Evolutionary conservation across 768 basidiomycete genomes (phyloP).

Genomic region (Mycena polygramma): DNA sequence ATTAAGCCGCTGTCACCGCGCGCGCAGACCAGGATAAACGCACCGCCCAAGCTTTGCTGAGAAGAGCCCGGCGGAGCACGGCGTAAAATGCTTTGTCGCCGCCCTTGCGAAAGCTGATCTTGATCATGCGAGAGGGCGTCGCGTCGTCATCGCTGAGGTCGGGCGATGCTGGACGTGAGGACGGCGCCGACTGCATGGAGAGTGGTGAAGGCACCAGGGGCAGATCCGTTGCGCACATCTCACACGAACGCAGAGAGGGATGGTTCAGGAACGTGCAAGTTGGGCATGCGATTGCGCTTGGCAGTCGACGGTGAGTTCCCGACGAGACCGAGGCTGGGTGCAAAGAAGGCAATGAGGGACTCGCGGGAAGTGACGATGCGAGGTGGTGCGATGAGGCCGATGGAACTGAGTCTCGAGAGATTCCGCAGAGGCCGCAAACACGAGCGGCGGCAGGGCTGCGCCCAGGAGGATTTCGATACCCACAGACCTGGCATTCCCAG

Average conservation of each 20-base stretch:
- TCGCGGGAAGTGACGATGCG: slow-evolving; percentile 53
- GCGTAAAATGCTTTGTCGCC: slow-evolving; percentile 89
- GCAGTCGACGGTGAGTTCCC: slow-evolving; percentile 46
- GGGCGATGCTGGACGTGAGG: slow-evolving; percentile 73
- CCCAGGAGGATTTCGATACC: slow-evolving; percentile 83
- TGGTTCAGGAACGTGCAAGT: slow-evolving; percentile 96
- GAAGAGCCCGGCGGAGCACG: slow-evolving; percentile 76
- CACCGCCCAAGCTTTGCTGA: slow-evolving; percentile 80
- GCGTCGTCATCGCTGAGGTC: slow-evolving; percentile 48
- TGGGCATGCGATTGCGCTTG: slow-evolving; percentile 72
- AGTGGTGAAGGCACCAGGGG: slow-evolving; percentile 44
- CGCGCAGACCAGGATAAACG: slow-evolving; percentile 10
- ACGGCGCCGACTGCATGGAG: slow-evolving; percentile 70
- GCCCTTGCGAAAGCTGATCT: slow-evolving; percentile 92
- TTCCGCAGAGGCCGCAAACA: slow-evolving; percentile 88
- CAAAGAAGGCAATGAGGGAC: slow-evolving; percentile 48
- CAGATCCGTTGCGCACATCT: slow-evolving; percentile 86
- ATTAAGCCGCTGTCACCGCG: background rate
- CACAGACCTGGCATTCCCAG: slow-evolving; percentile 94
- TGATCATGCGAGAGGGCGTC: slow-evolving; percentile 66
- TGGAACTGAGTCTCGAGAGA: slow-evolving; percentile 64
- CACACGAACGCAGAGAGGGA: slow-evolving; percentile 78
- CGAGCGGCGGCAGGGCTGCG: slow-evolving; percentile 75
- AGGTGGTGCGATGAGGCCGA: slow-evolving; percentile 45
- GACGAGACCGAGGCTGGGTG: slow-evolving; percentile 54